Percentiles rank a stretch among this genome's conserved stretches.
Evolutionary conservation across 2,329 filamentous ascomycete species (phyloP).

Genomic region (Hysterium pulicare): DNA sequence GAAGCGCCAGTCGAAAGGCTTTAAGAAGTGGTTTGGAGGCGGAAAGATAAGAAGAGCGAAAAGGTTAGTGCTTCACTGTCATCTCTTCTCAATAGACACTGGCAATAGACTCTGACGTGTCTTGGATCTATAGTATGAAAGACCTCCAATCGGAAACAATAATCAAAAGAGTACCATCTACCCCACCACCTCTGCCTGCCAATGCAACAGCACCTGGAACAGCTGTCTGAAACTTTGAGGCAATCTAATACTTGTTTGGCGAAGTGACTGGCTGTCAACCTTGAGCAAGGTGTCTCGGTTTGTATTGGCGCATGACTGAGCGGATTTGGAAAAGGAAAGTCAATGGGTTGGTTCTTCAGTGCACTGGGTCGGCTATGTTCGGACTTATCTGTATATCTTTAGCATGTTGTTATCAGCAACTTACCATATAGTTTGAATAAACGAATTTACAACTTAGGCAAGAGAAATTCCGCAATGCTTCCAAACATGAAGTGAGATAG

Average conservation of each 20-base stretch:
- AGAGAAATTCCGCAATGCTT: too few relatives aligned
- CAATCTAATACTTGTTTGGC: too few relatives aligned
- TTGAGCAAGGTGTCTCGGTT: too few relatives aligned
- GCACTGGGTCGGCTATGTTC: too few relatives aligned
- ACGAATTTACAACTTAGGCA: too few relatives aligned
- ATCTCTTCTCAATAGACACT: background rate
- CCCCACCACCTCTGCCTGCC: conserved; percentile 1
- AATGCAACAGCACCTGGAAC: background rate
- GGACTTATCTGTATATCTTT: too few relatives aligned
- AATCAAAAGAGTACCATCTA: background rate
- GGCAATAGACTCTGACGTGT: background rate
- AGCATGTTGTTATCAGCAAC: too few relatives aligned
- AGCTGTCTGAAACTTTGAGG: background rate
- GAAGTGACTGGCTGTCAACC: background rate
- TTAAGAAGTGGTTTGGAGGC: conserved; percentile 2
- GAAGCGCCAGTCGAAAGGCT: conserved; percentile 1
- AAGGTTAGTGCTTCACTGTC: background rate
- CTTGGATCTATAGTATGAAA: background rate
- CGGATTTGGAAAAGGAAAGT: too few relatives aligned
- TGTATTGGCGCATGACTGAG: too few relatives aligned
- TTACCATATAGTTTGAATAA: too few relatives aligned
- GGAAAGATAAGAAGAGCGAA: background rate
- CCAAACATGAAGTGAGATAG: too few relatives aligned
- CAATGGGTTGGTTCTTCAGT: too few relatives aligned
- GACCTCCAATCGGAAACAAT: background rate